Evolutionary conservation across 495 filamentous ascomycete species (phyloP).

Genomic region (Penicillium ochrochloron): DNA sequence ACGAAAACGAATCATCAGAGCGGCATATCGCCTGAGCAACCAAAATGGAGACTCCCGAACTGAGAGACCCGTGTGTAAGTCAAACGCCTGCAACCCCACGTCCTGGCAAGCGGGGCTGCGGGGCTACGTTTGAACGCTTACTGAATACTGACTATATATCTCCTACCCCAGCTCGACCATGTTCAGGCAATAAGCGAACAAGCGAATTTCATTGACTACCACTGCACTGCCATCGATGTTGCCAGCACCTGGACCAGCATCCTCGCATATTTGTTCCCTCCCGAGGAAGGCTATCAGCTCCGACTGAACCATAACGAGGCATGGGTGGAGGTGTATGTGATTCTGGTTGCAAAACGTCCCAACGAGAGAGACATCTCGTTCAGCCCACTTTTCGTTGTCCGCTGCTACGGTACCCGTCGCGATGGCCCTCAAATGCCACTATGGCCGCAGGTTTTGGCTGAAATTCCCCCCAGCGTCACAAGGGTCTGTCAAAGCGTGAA

Average conservation of each 20-base stretch:
- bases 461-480: not conserved
- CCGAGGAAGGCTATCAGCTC: constrained; percentile 7
- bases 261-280: constrained; percentile 3
- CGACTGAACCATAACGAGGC: constrained; percentile 1
- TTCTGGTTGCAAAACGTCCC: not conserved
- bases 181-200: constrained; percentile 1
- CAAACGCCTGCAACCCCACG: not conserved
- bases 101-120: not conserved
- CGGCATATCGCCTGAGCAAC: not conserved
- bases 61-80: not conserved
- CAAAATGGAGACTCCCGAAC: not conserved
- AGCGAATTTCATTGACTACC: not conserved
- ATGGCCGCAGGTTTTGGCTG: not conserved
- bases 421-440: not conserved
- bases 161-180: not conserved
- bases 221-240: not conserved
- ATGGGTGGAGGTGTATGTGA: constrained; percentile 8
- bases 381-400: constrained; percentile 4
- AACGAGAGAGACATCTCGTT: not conserved
- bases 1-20: no score
- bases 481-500: not conserved
- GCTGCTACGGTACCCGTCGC: constrained; percentile 1
- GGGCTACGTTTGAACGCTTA: not conserved
- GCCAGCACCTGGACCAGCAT: constrained; percentile 12
- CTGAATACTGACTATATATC: not conserved